These are phyloP conservation scores for Colletotrichum cordylinicola DNA, from an alignment of 2,329 filamentous ascomycete species.

Conservation along the genomic window DNA sequence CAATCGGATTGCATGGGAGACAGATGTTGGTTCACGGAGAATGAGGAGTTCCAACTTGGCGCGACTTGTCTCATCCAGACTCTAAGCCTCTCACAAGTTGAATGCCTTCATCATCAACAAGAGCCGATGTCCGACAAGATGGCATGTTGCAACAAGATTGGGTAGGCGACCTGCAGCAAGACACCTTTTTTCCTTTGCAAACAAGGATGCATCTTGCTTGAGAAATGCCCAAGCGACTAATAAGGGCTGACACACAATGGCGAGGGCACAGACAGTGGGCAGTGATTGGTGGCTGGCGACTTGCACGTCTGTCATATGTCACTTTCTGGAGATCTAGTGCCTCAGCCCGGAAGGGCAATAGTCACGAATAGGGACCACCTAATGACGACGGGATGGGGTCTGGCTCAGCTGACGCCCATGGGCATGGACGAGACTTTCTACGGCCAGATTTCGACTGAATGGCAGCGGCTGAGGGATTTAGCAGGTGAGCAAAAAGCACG, in stretches of 20 bases:
- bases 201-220: neutral
- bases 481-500: neutral
- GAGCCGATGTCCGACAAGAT: neutral
- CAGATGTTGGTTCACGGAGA: slow-evolving; percentile 5
- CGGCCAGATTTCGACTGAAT: neutral
- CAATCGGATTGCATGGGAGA: slow-evolving; percentile 1
- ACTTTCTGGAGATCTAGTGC: slow-evolving; percentile 10
- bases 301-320: slow-evolving; percentile 4
- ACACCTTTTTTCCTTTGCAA: neutral
- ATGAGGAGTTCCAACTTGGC: neutral
- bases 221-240: neutral
- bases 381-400: neutral
- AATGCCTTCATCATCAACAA: slow-evolving; percentile 1
- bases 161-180: neutral
- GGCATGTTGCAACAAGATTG: neutral
- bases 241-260: neutral
- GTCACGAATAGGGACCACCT: neutral
- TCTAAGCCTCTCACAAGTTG: neutral
- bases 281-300: neutral
- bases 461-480: slow-evolving; percentile 6
- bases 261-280: neutral
- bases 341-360: slow-evolving; percentile 13
- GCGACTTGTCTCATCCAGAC: slow-evolving; percentile 3
- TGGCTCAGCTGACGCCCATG: neutral
- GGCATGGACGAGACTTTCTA: neutral